Evolutionary conservation across 1,284 basidiomycete species (phyloP).

Genomic region (Ceratobasidium sp.): DNA sequence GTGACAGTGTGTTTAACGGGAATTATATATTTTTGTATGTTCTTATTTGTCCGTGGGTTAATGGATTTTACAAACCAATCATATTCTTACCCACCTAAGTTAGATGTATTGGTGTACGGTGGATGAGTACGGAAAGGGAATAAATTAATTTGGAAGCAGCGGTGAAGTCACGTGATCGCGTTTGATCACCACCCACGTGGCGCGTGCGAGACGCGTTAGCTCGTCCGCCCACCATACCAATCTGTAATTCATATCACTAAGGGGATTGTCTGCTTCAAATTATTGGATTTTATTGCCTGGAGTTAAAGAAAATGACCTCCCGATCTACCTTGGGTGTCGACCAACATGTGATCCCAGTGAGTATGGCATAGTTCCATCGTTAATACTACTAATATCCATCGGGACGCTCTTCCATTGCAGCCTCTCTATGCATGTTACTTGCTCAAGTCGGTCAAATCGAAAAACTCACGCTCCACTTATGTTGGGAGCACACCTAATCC

Average conservation of each 20-base stretch:
- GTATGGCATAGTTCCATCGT: not conserved
- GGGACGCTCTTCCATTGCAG: conserved; percentile 62
- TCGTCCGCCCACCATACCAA: not conserved
- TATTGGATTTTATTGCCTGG: not conserved
- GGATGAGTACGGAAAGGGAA: not conserved
- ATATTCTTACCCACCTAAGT: not conserved
- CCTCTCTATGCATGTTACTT: conserved; percentile 92
- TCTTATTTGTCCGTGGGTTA: not conserved
- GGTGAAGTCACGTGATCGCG: conserved; percentile 17
- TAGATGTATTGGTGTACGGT: too few relatives aligned
- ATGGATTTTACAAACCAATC: not conserved
- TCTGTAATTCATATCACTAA: not conserved
- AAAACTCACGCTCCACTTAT: conserved; percentile 73
- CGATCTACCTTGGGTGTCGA: conserved; percentile 35
- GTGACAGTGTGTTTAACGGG: not conserved
- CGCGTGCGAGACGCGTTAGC: conserved; percentile 1
- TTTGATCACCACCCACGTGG: not conserved
- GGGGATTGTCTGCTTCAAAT: not conserved
- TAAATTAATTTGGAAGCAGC: not conserved
- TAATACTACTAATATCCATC: not conserved
- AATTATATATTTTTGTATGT: conserved; percentile 11
- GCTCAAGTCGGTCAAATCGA: conserved; percentile 73
- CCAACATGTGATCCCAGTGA: conserved; percentile 43
- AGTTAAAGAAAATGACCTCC: conserved; percentile 23
- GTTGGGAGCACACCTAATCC: conserved; percentile 89